A percentile compares a stretch with the other conserved stretches of the same genome.
phyloP scores from a whole-genome alignment of 805 yeast species.

The Yarrowia sp. region DNA sequence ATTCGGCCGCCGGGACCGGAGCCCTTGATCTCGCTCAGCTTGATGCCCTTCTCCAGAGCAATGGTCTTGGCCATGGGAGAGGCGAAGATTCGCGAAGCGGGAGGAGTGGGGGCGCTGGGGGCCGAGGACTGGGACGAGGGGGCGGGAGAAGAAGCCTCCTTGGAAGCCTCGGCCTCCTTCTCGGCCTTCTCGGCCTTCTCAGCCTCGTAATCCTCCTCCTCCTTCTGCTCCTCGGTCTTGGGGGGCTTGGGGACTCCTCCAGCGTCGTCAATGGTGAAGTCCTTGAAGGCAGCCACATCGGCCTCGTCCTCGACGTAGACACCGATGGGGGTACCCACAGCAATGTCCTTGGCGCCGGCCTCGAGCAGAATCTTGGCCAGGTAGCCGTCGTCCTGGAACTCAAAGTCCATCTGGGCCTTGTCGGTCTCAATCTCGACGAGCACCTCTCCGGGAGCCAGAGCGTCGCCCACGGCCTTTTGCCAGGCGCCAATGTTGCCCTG shows the following conservation, averaged over 20 bases:
- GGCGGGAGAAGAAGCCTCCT: slow-evolving; percentile 38
- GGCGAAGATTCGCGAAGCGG: slow-evolving; percentile 79
- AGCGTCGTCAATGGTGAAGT: slow-evolving; percentile 84
- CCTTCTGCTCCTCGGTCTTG: slow-evolving; percentile 51
- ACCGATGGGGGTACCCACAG: slow-evolving; percentile 95
- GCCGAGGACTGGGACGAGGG: slow-evolving; percentile 16
- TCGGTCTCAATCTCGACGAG: slow-evolving; percentile 98
- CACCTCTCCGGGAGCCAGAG: slow-evolving; percentile 90
- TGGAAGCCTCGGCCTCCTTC: slow-evolving; percentile 40
- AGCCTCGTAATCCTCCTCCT: slow-evolving; percentile 48
- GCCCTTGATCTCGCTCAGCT: slow-evolving; percentile 84
- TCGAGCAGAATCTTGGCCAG: slow-evolving; percentile 85
- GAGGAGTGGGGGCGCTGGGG: slow-evolving; percentile 47
- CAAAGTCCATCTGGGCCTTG: slow-evolving; percentile 97
- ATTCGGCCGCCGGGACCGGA: slow-evolving; percentile 97
- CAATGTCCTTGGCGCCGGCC: slow-evolving; percentile 86
- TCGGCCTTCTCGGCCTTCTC: slow-evolving; percentile 47
- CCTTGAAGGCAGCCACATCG: slow-evolving; percentile 87
- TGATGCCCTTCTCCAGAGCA: slow-evolving; percentile 90
- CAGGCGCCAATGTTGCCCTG: slow-evolving; percentile 91
- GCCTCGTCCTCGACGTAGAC: slow-evolving; percentile 88
- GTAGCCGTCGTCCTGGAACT: slow-evolving; percentile 92
- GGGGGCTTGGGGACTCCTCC: slow-evolving; percentile 60
- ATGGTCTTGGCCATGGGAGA: slow-evolving; percentile 94
- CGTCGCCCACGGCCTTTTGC: slow-evolving; percentile 90